A percentile compares a stretch with the other conserved stretches of the same genome.
These are phyloP conservation scores for Sonneratia alba DNA, from an alignment of 345 rosid genomes.

Conservation along the genomic window DNA sequence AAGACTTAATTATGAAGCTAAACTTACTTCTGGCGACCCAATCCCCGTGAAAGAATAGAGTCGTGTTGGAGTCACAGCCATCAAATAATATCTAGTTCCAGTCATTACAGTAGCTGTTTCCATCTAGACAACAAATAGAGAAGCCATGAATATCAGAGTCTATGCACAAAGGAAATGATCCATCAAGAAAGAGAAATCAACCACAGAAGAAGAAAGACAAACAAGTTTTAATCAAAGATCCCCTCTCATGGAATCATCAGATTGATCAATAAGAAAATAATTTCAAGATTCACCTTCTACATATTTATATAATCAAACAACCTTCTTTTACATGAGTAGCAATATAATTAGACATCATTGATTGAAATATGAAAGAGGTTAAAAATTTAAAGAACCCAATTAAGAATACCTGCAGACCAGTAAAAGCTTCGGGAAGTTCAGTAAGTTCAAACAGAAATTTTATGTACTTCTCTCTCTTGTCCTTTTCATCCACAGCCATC, in stretches of 20 bases:
- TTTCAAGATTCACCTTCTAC: too few species aligned
- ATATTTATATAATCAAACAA: not conserved
- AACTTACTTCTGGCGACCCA: constrained; percentile 80
- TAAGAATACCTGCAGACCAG: constrained; percentile 70
- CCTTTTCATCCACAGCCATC: constrained; percentile 93
- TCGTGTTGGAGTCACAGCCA: constrained; percentile 98
- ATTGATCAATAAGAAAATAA: not conserved
- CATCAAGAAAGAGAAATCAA: not conserved
- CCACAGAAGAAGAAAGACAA: not conserved
- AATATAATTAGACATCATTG: not conserved
- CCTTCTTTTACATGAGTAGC: not conserved
- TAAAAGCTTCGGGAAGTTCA: constrained; percentile 91
- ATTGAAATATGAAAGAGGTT: not conserved
- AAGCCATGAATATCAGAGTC: not conserved
- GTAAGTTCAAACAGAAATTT: constrained; percentile 63
- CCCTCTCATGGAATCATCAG: not conserved
- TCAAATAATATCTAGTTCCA: constrained; percentile 89
- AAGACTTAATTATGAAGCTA: constrained; percentile 3
- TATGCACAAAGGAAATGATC: not conserved
- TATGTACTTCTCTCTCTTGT: constrained; percentile 85
- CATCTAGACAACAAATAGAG: constrained; percentile 44
- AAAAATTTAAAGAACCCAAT: not conserved
- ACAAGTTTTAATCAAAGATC: not conserved
- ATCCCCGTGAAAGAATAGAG: constrained; percentile 94
- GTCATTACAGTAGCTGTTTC: constrained; percentile 65